A percentile compares a stretch with the other conserved stretches of the same genome.
These are phyloP conservation scores for Picocystis sp. DNA, from an alignment of 163 green algal genomes.

Conservation along the genomic window DNA sequence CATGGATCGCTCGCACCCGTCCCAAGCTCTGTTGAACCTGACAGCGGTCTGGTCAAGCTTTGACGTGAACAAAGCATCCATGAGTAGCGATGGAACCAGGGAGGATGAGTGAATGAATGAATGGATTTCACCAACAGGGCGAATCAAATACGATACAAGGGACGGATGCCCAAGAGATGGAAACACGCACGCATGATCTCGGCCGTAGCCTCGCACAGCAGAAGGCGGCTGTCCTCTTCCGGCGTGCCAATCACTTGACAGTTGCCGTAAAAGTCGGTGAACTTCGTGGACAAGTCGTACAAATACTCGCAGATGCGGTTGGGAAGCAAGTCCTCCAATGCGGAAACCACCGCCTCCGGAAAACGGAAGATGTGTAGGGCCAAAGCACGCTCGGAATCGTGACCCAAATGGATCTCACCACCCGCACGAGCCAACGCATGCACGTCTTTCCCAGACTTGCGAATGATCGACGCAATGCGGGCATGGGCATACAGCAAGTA, in stretches of 20 bases:
- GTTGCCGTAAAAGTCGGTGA: slow-evolving; percentile 76
- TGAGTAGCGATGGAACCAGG: no score
- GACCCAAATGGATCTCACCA: slow-evolving; percentile 28
- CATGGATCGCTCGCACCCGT: no score
- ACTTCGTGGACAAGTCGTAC: slow-evolving; percentile 71
- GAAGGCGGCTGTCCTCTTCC: slow-evolving; percentile 63
- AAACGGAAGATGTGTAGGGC: slow-evolving; percentile 29
- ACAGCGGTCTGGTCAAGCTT: no score
- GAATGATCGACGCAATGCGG: slow-evolving; percentile 73
- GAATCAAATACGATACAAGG: slow-evolving; percentile 74
- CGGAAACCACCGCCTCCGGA: slow-evolving; percentile 67
- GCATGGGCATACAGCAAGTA: slow-evolving; percentile 95
- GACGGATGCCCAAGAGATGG: slow-evolving; percentile 76
- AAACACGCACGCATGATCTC: slow-evolving; percentile 86
- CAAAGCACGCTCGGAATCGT: slow-evolving; percentile 36
- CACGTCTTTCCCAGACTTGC: slow-evolving; percentile 45
- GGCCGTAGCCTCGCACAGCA: slow-evolving; percentile 76
- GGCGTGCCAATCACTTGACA: slow-evolving; percentile 59
- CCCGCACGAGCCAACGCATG: slow-evolving; percentile 1
- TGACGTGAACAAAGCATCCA: no score
- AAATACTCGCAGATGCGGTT: slow-evolving; percentile 90
- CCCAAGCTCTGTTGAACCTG: no score
- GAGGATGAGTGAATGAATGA: no score
- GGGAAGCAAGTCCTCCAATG: slow-evolving; percentile 64
- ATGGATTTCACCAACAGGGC: no score